A percentile compares a stretch with the other conserved stretches of the same genome.
Conservation (phyloP, 2,329 filamentous ascomycete genomes). For the Colletotrichum sp. region DNA sequence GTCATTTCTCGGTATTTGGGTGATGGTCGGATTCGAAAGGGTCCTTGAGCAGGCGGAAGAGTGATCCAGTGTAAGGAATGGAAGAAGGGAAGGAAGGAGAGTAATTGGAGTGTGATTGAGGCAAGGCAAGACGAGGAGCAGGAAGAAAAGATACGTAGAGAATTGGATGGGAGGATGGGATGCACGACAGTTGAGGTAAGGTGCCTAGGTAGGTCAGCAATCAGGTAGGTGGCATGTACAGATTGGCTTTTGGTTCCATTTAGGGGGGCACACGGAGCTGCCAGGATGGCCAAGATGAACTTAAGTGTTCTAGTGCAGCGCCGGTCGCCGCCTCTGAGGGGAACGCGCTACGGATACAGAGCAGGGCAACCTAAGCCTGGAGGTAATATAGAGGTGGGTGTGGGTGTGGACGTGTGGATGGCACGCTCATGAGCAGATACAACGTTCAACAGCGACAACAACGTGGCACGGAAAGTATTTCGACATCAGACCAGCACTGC, state of each 20-base stretch:
- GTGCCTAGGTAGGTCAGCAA: neutral
- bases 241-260: neutral
- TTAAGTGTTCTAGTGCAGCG: neutral
- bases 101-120: neutral
- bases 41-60: neutral
- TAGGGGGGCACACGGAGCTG: slow-evolving; percentile 4
- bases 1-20: slow-evolving; percentile 9
- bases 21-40: neutral
- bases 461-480: neutral
- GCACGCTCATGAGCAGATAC: neutral
- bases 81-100: neutral
- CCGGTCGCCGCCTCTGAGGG: neutral
- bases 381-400: neutral
- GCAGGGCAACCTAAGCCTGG: neutral
- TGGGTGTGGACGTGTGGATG: neutral
- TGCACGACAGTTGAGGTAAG: neutral
- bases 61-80: neutral
- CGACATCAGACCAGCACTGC: neutral
- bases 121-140: neutral
- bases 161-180: neutral
- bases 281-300: neutral
- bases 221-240: slow-evolving; percentile 4
- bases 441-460: neutral
- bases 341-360: neutral
- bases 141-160: slow-evolving; percentile 11